Percentiles rank a stretch among this genome's conserved stretches.
These are phyloP conservation scores for Stipa capillata DNA, from an alignment of 176 grass and related monocot species.

Conservation along the genomic window DNA sequence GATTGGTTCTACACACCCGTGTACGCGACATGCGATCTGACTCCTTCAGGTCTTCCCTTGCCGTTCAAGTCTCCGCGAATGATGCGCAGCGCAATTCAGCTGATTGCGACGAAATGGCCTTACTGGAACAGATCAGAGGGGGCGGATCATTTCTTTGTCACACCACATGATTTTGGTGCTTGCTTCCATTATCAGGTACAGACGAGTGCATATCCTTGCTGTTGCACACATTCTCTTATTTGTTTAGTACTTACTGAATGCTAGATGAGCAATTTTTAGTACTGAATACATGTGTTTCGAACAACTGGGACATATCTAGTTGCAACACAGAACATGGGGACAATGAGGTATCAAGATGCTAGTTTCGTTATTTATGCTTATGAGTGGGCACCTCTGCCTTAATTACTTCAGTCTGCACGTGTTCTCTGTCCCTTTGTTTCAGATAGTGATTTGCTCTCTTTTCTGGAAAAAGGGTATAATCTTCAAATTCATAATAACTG, in stretches of 20 bases:
- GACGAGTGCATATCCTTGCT: slow-evolving; percentile 3
- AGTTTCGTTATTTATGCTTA: not conserved
- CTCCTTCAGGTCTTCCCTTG: slow-evolving; percentile 55
- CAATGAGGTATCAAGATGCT: not conserved
- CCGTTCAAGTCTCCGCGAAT: slow-evolving; percentile 65
- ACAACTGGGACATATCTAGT: slow-evolving; percentile 13
- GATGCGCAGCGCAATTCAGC: slow-evolving; percentile 64
- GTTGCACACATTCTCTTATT: slow-evolving; percentile 5
- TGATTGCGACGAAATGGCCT: slow-evolving; percentile 52
- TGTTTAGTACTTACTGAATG: not conserved
- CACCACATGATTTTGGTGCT: slow-evolving; percentile 81
- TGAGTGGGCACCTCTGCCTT: not conserved
- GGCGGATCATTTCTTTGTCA: slow-evolving; percentile 78
- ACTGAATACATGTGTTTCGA: not conserved
- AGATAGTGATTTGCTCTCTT: not conserved
- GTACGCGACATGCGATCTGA: slow-evolving; percentile 70
- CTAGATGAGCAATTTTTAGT: not conserved
- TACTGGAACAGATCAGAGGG: slow-evolving; percentile 79
- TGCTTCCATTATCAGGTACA: slow-evolving; percentile 88
- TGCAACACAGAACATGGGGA: slow-evolving; percentile 12
- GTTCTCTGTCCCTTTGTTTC: slow-evolving; percentile 1
- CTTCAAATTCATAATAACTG: not conserved
- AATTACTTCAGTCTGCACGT: slow-evolving; percentile 13
- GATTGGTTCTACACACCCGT: slow-evolving; percentile 75
- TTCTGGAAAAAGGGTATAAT: not conserved